Conservation (phyloP, 495 filamentous ascomycete genomes). For the Cercophora scortea region DNA sequence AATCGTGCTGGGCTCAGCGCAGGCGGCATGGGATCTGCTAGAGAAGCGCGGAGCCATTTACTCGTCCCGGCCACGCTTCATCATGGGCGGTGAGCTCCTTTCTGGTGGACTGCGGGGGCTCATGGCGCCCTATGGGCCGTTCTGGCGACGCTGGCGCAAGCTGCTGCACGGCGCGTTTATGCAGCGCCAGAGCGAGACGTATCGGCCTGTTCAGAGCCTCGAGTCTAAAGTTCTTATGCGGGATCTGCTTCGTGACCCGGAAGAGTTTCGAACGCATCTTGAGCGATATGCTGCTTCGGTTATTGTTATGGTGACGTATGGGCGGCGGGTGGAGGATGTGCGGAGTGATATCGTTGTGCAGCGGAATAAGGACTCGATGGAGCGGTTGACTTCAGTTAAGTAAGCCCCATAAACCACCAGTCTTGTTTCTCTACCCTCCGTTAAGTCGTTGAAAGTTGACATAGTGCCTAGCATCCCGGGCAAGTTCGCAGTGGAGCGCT, state of each 20-base stretch:
- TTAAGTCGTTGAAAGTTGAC: too few species aligned
- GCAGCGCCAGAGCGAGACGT: slow-evolving; percentile 43
- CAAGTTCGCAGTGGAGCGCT: slow-evolving; percentile 49
- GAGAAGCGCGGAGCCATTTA: slow-evolving; percentile 47
- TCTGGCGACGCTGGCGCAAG: slow-evolving; percentile 50
- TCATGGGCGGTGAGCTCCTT: slow-evolving; percentile 45
- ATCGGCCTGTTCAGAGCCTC: slow-evolving; percentile 49
- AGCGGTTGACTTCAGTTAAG: slow-evolving; percentile 50
- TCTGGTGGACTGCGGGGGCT: slow-evolving; percentile 41
- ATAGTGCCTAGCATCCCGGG: slow-evolving; percentile 36
- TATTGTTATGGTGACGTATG: slow-evolving; percentile 52
- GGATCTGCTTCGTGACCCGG: slow-evolving; percentile 33
- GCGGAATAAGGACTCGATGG: slow-evolving; percentile 48
- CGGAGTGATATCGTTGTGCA: slow-evolving; percentile 43
- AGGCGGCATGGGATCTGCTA: slow-evolving; percentile 46
- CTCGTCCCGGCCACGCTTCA: slow-evolving; percentile 38
- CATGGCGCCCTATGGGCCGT: slow-evolving; percentile 41
- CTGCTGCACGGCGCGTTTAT: slow-evolving; percentile 49
- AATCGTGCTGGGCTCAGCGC: slow-evolving; percentile 54
- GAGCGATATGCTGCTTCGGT: slow-evolving; percentile 53
- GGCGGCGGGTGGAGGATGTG: slow-evolving; percentile 47
- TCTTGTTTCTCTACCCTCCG: too few species aligned
- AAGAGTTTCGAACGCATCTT: slow-evolving; percentile 23
- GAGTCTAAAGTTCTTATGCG: slow-evolving; percentile 40
- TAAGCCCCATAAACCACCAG: too few species aligned